Conservation (phyloP, 1,139 yeast species). For the Scheffersomyces stambukii region DNA sequence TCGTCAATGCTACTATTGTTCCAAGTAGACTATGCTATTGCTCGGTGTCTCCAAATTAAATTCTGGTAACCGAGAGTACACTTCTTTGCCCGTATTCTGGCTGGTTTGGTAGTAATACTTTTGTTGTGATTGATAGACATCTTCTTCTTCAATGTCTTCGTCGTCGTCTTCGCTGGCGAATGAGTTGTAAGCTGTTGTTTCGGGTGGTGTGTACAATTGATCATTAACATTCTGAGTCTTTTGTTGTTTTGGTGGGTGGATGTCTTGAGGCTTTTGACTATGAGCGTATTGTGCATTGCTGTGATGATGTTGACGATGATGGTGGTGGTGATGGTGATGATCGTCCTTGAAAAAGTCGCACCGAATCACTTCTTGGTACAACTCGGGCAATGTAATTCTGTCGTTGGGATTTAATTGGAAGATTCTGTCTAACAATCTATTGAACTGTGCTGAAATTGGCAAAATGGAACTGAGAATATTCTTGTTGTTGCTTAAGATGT, state of each 20-base stretch:
- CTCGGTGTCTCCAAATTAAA: conserved; percentile 9
- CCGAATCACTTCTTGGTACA: conserved; percentile 36
- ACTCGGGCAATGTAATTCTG: conserved; percentile 50
- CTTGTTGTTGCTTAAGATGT: conserved; percentile 26
- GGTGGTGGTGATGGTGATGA: conserved; percentile 5
- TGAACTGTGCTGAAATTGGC: conserved; percentile 64
- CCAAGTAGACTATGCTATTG: conserved; percentile 7
- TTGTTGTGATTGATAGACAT: conserved; percentile 4
- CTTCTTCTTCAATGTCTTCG: conserved; percentile 5
- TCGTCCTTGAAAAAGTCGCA: conserved; percentile 38
- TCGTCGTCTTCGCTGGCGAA: conserved; percentile 12
- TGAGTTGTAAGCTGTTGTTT: conserved; percentile 13
- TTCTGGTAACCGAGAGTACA: conserved; percentile 4
- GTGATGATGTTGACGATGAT: conserved; percentile 1
- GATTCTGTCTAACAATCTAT: conserved; percentile 48
- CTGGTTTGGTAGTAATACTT: conserved; percentile 7
- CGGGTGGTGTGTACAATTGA: conserved; percentile 17
- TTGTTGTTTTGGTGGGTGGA: background rate
- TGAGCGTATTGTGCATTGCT: conserved; percentile 1
- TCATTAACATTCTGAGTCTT: conserved; percentile 9
- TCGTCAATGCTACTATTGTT: too few species aligned
- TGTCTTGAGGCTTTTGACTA: background rate
- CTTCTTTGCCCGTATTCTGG: conserved; percentile 1
- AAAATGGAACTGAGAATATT: conserved; percentile 42
- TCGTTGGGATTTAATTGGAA: conserved; percentile 61